These are phyloP conservation scores for Pichia sp. DNA, from an alignment of 1,139 yeast genomes.

Conservation along the genomic window DNA sequence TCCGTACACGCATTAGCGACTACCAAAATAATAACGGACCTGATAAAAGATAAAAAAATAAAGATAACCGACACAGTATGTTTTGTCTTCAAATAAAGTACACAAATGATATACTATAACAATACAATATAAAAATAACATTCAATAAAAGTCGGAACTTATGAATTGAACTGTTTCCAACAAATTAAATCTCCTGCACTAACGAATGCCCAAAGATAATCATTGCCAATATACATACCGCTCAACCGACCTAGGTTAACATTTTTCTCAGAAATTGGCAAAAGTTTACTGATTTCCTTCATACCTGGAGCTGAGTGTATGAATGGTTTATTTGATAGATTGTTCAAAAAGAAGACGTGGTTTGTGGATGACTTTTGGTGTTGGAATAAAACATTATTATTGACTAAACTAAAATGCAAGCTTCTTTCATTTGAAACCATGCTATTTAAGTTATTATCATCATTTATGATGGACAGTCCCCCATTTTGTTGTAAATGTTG, in stretches of 20 bases:
- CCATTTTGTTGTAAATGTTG: conserved; percentile 5
- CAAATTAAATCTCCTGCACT: conserved; percentile 48
- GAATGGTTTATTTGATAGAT: neutral
- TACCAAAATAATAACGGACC: neutral
- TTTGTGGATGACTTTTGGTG: neutral
- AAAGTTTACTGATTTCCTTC: conserved; percentile 23
- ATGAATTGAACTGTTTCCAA: conserved; percentile 27
- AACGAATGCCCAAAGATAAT: conserved; percentile 45
- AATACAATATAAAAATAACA: neutral
- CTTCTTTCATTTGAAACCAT: neutral
- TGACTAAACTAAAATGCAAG: neutral
- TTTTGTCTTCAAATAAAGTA: neutral
- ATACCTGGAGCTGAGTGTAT: conserved; percentile 21
- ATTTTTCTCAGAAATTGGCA: conserved; percentile 29
- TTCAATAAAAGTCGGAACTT: neutral
- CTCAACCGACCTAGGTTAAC: conserved; percentile 38
- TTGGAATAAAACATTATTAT: neutral
- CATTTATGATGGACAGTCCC: neutral
- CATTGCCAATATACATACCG: conserved; percentile 36
- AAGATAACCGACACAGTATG: neutral
- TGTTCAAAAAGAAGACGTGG: conserved; percentile 1
- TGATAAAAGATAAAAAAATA: no score
- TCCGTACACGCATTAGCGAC: neutral
- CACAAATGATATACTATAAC: neutral
- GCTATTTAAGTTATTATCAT: neutral